phyloP scores from a whole-genome alignment of 2,329 filamentous ascomycete genomes.

The Helotiales sp. region DNA sequence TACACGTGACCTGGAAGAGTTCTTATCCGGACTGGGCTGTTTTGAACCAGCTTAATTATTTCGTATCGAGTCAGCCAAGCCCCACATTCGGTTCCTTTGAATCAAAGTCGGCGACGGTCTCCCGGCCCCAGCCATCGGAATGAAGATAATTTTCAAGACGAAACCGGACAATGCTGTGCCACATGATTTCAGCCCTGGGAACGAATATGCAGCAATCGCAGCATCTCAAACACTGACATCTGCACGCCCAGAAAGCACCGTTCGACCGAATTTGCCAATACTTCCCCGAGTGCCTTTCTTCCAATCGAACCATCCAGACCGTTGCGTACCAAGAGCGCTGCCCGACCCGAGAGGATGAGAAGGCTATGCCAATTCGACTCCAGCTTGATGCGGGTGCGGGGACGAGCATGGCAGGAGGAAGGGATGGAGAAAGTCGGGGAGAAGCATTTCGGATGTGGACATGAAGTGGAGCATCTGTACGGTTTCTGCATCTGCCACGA shows the following conservation, averaged over 20 bases:
- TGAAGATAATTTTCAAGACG: not conserved
- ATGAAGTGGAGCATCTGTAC: not conserved
- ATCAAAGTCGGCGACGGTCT: not conserved
- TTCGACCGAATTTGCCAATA: not conserved
- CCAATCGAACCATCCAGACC: not conserved
- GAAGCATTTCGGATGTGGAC: not conserved
- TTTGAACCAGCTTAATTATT: too few relatives aligned
- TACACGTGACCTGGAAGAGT: too few relatives aligned
- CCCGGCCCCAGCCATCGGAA: not conserved
- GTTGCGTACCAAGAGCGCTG: not conserved
- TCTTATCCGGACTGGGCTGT: too few relatives aligned
- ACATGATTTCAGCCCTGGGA: not conserved
- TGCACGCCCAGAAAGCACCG: not conserved
- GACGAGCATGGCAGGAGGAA: too few relatives aligned
- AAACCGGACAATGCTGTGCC: not conserved
- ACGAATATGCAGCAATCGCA: too few relatives aligned
- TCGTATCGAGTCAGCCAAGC: not conserved
- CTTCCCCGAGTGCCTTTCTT: not conserved
- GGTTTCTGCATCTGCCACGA: not conserved
- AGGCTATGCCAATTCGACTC: not conserved
- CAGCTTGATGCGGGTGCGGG: not conserved
- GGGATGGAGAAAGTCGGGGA: not conserved
- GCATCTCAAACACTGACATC: too few relatives aligned
- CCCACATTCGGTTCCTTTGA: not conserved
- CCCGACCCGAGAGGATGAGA: not conserved